Evolutionary conservation across 257 asterid species (phyloP).

Genomic region (Solanum ossicruentum): DNA sequence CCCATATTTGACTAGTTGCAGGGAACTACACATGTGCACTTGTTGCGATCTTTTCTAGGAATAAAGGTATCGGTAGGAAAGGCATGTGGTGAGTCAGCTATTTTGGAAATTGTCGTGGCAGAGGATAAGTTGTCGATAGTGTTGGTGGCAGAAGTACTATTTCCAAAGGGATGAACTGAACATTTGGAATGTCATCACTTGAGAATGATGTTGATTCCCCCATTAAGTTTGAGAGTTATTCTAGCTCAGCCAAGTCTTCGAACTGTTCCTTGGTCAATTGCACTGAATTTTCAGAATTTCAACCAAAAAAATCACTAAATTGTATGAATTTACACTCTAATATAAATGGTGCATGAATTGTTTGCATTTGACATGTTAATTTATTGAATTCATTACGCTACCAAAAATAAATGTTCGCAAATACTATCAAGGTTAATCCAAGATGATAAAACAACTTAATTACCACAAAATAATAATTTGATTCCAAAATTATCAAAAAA

Average conservation of each 20-base stretch:
- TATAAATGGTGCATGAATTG: neutral
- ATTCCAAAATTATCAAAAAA: neutral
- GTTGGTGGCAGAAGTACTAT: slow-evolving; percentile 15
- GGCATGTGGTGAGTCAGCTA: slow-evolving; percentile 21
- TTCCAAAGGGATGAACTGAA: slow-evolving; percentile 36
- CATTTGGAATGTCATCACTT: slow-evolving; percentile 15
- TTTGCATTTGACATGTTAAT: neutral
- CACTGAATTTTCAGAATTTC: neutral
- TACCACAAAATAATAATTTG: too few species aligned
- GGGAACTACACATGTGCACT: slow-evolving; percentile 85
- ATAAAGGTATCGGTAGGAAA: slow-evolving; percentile 65
- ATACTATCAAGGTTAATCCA: too few species aligned
- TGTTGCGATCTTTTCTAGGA: slow-evolving; percentile 92
- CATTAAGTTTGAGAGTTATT: slow-evolving; percentile 93
- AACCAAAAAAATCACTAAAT: neutral
- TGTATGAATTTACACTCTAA: neutral
- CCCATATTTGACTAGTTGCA: slow-evolving; percentile 53
- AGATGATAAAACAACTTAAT: too few species aligned
- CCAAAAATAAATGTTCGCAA: neutral
- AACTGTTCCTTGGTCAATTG: slow-evolving; percentile 31
- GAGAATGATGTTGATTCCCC: slow-evolving; percentile 41
- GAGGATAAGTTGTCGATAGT: slow-evolving; percentile 39
- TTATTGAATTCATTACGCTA: neutral
- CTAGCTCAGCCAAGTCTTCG: slow-evolving; percentile 89
- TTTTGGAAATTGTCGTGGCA: slow-evolving; percentile 8